These are phyloP conservation scores for Diaporthe longicolla DNA, from an alignment of 2,329 filamentous ascomycete species.

Conservation along the genomic window DNA sequence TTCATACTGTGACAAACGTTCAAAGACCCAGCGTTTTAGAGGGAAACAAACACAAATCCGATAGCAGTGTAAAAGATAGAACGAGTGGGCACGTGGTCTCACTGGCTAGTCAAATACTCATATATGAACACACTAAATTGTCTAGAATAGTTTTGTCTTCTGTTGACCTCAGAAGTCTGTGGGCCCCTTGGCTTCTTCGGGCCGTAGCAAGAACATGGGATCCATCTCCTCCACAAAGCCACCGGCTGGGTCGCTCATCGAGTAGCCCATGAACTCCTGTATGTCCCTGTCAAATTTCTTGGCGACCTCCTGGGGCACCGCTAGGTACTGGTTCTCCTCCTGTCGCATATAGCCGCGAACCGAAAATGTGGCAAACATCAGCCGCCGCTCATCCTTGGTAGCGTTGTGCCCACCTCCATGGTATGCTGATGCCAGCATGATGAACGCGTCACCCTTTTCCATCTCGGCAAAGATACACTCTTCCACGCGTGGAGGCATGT, in stretches of 20 bases:
- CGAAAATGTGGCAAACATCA: constrained; percentile 20
- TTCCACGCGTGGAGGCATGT: constrained; percentile 15
- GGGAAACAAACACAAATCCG: no score
- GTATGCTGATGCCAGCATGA: constrained; percentile 18
- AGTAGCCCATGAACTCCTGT: constrained; percentile 21
- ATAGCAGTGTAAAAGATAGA: no score
- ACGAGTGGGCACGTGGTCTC: no score
- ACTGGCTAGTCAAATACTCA: no score
- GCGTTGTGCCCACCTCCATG: neutral
- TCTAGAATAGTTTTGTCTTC: neutral
- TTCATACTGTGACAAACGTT: no score
- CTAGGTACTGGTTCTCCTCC: constrained; percentile 24
- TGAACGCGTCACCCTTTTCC: constrained; percentile 25
- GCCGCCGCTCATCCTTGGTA: constrained; percentile 18
- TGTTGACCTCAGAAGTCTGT: neutral
- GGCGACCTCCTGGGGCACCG: constrained; percentile 6
- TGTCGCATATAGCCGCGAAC: constrained; percentile 9
- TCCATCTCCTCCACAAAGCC: constrained; percentile 21
- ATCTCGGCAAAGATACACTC: constrained; percentile 18
- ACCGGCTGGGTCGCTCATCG: constrained; percentile 15
- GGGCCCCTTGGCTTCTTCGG: neutral
- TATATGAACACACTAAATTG: neutral
- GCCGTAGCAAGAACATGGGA: constrained; percentile 6
- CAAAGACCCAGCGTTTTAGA: no score
- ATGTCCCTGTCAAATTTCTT: constrained; percentile 1